phyloP scores from a whole-genome alignment of 2,329 filamentous ascomycete species.

The Fusarium floridanum region DNA sequence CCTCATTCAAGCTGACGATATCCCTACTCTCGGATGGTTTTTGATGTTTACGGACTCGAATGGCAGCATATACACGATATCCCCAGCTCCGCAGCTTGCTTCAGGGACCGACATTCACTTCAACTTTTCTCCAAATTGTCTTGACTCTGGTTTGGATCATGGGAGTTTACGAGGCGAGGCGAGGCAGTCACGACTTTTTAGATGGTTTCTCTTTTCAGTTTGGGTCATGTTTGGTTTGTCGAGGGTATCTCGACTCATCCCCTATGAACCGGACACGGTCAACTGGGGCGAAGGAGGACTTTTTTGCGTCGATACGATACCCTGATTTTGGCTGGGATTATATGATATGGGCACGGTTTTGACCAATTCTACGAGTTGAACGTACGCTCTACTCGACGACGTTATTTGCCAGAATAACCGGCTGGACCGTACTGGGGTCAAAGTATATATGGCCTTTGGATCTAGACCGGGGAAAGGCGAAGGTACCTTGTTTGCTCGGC shows the following conservation, averaged over 20 bases:
- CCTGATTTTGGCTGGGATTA: conserved; percentile 41
- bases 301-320: conserved; percentile 45
- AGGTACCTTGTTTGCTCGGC: conserved; percentile 24
- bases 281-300: conserved; percentile 21
- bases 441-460: conserved; percentile 8
- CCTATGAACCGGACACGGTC: conserved; percentile 11
- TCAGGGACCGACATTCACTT: conserved; percentile 15
- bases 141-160: conserved; percentile 11
- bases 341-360: conserved; percentile 12
- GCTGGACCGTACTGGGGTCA: conserved; percentile 7
- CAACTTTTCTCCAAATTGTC: conserved; percentile 4
- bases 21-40: conserved; percentile 29
- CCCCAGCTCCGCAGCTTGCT: conserved; percentile 10
- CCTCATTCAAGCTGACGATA: conserved; percentile 27
- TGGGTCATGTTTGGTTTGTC: conserved; percentile 15
- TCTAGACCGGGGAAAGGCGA: conserved; percentile 20
- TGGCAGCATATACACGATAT: conserved; percentile 35
- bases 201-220: conserved; percentile 17
- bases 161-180: conserved; percentile 7
- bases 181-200: conserved; percentile 23
- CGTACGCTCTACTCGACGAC: not conserved
- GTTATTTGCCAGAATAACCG: conserved; percentile 6
- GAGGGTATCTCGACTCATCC: conserved; percentile 12
- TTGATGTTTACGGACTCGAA: conserved; percentile 14
- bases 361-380: conserved; percentile 11